A percentile compares a stretch with the other conserved stretches of the same genome.
Conservation (phyloP, 208 protist genomes). For the Leishmania guyanensis region DNA sequence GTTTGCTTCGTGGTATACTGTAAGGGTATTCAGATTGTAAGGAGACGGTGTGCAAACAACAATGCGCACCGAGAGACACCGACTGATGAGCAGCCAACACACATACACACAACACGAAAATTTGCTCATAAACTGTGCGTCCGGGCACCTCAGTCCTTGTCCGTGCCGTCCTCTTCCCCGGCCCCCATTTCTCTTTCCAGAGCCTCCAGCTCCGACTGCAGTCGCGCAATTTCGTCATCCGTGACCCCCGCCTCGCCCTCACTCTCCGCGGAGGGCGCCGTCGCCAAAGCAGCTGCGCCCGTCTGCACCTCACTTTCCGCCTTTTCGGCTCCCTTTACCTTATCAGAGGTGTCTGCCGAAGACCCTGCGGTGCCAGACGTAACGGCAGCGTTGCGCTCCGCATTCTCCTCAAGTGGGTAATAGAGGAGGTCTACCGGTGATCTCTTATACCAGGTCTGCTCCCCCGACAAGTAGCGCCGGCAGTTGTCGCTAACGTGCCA, state of each 20-base stretch:
- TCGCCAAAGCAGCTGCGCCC: not conserved
- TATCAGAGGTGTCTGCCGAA: not conserved
- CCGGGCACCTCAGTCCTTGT: not conserved
- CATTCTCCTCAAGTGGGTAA: conserved; percentile 87
- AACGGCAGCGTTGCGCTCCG: conserved; percentile 53
- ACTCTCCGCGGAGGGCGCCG: conserved; percentile 1
- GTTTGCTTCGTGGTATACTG: not conserved
- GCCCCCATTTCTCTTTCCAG: conserved; percentile 57
- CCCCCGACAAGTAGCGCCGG: conserved; percentile 64
- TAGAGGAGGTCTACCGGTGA: conserved; percentile 73
- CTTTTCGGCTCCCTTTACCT: not conserved
- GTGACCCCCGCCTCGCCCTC: conserved; percentile 18
- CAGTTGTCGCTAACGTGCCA: conserved; percentile 86
- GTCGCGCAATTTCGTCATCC: conserved; percentile 77
- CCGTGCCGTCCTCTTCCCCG: not conserved
- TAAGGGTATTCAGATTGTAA: not conserved
- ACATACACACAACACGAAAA: not conserved
- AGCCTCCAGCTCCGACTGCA: conserved; percentile 85
- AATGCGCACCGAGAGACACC: not conserved
- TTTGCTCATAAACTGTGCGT: not conserved
- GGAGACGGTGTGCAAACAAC: not conserved
- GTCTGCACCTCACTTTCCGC: not conserved
- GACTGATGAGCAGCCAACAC: not conserved
- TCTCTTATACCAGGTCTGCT: conserved; percentile 88
- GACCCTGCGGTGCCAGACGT: not conserved